A percentile compares a stretch with the other conserved stretches of the same genome.
Conservation (phyloP, 2,329 filamentous ascomycete species). For the Botrytis hyacinthi region DNA sequence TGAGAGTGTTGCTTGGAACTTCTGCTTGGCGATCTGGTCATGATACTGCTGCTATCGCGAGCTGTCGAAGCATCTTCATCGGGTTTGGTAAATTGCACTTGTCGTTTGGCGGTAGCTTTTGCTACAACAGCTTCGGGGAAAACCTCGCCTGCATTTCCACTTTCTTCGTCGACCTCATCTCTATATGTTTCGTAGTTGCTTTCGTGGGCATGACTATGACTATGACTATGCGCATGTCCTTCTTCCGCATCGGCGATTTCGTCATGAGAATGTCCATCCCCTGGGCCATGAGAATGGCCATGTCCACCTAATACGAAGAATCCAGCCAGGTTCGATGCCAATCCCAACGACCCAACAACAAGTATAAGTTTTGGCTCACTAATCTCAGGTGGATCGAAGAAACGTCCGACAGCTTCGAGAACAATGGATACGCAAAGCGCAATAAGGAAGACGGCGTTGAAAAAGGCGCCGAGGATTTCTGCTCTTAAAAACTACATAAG, state of each 20-base stretch:
- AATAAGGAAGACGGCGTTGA: constrained; percentile 97
- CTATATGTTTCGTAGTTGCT: not conserved
- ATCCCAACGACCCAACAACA: constrained; percentile 81
- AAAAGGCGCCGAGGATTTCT: constrained; percentile 91
- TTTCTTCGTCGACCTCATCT: constrained; percentile 50
- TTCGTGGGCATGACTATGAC: constrained; percentile 47
- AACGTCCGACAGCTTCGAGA: constrained; percentile 87
- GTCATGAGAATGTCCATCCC: constrained; percentile 46
- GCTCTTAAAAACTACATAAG: constrained; percentile 80
- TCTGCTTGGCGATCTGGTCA: constrained; percentile 27
- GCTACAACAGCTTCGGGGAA: constrained; percentile 61
- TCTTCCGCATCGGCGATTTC: constrained; percentile 37
- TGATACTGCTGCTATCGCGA: constrained; percentile 24
- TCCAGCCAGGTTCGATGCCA: constrained; percentile 84
- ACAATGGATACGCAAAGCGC: constrained; percentile 95
- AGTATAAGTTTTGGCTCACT: constrained; percentile 82
- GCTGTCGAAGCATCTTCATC: constrained; percentile 35
- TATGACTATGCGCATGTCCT: constrained; percentile 42
- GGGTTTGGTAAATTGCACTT: constrained; percentile 33
- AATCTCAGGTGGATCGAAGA: constrained; percentile 88
- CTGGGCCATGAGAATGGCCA: constrained; percentile 74
- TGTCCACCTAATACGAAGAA: constrained; percentile 92
- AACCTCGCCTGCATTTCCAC: constrained; percentile 58
- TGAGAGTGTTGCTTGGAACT: constrained; percentile 28
- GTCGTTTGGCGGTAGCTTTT: constrained; percentile 39